Evolutionary conservation across 768 basidiomycete species (phyloP).

Genomic region (Pleurotus platypus): DNA sequence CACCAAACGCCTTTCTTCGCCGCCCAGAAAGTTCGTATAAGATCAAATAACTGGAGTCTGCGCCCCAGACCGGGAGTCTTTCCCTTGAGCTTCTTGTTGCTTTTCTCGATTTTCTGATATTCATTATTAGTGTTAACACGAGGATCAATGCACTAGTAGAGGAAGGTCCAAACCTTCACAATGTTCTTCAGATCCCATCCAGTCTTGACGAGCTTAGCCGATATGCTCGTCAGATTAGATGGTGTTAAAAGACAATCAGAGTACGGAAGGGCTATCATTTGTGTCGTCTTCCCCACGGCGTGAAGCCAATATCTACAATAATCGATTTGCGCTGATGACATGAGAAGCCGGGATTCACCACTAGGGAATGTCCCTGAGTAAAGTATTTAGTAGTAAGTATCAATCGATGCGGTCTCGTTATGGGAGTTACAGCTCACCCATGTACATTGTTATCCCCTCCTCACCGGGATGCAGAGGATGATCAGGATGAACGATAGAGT

Average conservation of each 20-base stretch:
- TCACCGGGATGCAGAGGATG: slow-evolving; percentile 66
- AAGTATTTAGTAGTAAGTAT: background rate
- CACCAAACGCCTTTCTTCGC: slow-evolving; percentile 69
- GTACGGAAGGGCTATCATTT: slow-evolving; percentile 69
- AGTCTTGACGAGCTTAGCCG: slow-evolving; percentile 53
- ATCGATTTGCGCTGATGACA: slow-evolving; percentile 82
- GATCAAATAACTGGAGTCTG: slow-evolving; percentile 66
- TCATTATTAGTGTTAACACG: background rate
- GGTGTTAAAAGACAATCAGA: slow-evolving; percentile 70
- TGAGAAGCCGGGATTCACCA: slow-evolving; percentile 76
- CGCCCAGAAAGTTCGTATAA: slow-evolving; percentile 58
- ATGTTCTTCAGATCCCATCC: slow-evolving; percentile 53
- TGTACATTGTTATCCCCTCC: slow-evolving; percentile 67
- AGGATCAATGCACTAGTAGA: background rate
- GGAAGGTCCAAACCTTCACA: slow-evolving; percentile 45
- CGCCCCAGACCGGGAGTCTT: slow-evolving; percentile 49
- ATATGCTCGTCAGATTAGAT: slow-evolving; percentile 53
- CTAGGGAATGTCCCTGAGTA: slow-evolving; percentile 57
- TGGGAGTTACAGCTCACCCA: slow-evolving; percentile 39
- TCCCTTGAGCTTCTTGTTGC: slow-evolving; percentile 74
- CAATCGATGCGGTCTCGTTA: background rate
- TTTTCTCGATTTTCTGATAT: slow-evolving; percentile 67
- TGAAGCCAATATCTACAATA: slow-evolving; percentile 84
- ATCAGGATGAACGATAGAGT: slow-evolving; percentile 63
- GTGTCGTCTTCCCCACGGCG: slow-evolving; percentile 62